A percentile compares a stretch with the other conserved stretches of the same genome.
Conservation (phyloP, 345 rosid genomes). For the Boechera divaricarpa region DNA sequence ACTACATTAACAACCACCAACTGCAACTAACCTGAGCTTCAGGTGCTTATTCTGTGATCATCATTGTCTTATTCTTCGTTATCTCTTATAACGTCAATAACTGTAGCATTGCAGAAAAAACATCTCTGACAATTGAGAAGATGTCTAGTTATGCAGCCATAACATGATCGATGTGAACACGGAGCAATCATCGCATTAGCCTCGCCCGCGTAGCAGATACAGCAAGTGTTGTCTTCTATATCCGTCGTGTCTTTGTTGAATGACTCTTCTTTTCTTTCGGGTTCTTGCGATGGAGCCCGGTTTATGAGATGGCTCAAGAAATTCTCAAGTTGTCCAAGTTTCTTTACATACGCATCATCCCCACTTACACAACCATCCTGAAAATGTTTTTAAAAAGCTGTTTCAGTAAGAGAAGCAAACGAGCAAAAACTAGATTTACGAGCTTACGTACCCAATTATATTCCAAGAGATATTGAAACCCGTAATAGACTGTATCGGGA, state of each 20-base stretch:
- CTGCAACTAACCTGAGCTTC: slow-evolving; percentile 28
- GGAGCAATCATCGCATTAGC: slow-evolving; percentile 78
- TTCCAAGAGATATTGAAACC: slow-evolving; percentile 84
- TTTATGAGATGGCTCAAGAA: slow-evolving; percentile 66
- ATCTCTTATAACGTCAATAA: slow-evolving; percentile 59
- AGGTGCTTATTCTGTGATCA: neutral
- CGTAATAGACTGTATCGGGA: slow-evolving; percentile 68
- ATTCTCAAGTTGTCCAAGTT: slow-evolving; percentile 65
- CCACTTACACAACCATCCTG: slow-evolving; percentile 72
- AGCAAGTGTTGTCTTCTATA: slow-evolving; percentile 67
- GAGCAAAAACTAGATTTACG: slow-evolving; percentile 20
- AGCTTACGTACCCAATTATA: slow-evolving; percentile 78
- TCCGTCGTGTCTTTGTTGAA: slow-evolving; percentile 48
- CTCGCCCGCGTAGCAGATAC: slow-evolving; percentile 76
- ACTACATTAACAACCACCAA: slow-evolving; percentile 32
- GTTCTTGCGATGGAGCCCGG: slow-evolving; percentile 48
- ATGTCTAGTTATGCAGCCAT: slow-evolving; percentile 95
- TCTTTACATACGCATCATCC: slow-evolving; percentile 55
- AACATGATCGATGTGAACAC: slow-evolving; percentile 86
- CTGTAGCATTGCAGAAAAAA: slow-evolving; percentile 92
- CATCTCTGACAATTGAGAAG: slow-evolving; percentile 89
- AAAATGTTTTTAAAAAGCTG: neutral
- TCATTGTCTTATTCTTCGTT: slow-evolving; percentile 17
- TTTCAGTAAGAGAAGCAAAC: slow-evolving; percentile 15
- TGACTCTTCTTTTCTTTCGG: slow-evolving; percentile 46